Conservation (phyloP, 2,329 filamentous ascomycete species). For the Graphiopsis chlorocephala region DNA sequence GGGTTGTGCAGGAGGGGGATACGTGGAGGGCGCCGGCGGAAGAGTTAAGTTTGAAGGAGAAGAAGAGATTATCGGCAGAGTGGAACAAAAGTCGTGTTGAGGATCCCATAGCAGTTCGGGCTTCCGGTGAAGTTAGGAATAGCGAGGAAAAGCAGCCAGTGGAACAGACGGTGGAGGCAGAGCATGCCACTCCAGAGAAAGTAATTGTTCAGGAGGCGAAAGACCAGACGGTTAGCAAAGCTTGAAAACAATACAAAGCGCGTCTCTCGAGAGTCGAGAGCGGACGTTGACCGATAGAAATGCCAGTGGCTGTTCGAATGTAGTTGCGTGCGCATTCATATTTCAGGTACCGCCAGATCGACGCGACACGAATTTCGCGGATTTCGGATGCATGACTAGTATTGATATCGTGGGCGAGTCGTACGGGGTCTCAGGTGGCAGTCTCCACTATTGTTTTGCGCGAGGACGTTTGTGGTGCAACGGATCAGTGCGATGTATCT, state of each 20-base stretch:
- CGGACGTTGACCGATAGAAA: neutral
- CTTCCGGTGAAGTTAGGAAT: neutral
- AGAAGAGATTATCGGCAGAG: neutral
- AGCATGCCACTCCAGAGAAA: neutral
- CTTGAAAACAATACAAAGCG: neutral
- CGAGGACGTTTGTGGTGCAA: neutral
- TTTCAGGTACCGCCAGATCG: neutral
- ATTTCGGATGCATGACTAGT: constrained; percentile 7
- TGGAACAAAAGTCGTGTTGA: neutral
- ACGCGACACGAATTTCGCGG: constrained; percentile 5
- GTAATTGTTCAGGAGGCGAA: neutral
- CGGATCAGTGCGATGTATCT: neutral
- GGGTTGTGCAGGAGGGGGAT: constrained; percentile 7
- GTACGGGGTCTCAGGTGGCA: neutral
- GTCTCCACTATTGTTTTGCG: neutral
- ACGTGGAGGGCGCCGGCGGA: neutral
- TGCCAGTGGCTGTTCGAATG: neutral
- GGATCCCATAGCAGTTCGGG: neutral
- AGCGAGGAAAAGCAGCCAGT: neutral
- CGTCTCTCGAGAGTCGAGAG: neutral
- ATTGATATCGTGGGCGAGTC: neutral
- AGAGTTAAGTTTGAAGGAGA: neutral
- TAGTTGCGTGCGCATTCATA: neutral
- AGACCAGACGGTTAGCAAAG: neutral
- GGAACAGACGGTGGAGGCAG: neutral